These are phyloP conservation scores for Ascochyta lentis DNA, from an alignment of 2,329 filamentous ascomycete species.

Conservation along the genomic window DNA sequence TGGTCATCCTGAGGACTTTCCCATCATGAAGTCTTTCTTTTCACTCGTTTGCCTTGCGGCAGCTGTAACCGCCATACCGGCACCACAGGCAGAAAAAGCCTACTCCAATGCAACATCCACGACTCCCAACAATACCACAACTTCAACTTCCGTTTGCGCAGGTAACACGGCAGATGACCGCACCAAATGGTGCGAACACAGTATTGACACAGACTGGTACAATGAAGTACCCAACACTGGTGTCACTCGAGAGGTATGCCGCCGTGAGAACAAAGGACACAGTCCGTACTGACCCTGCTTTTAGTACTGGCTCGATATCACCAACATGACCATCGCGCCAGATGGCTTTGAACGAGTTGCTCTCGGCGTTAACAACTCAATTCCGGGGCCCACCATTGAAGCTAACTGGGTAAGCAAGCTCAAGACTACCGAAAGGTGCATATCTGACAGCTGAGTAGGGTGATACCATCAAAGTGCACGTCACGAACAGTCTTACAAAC, in stretches of 20 bases:
- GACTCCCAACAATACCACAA: neutral
- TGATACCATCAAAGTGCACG: slow-evolving; percentile 32
- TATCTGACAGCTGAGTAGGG: slow-evolving; percentile 22
- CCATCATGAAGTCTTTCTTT: slow-evolving; percentile 16
- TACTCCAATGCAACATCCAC: neutral
- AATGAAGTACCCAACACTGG: slow-evolving; percentile 58
- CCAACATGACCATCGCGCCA: slow-evolving; percentile 55
- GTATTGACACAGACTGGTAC: slow-evolving; percentile 61
- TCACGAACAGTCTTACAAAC: slow-evolving; percentile 43
- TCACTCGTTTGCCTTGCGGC: slow-evolving; percentile 18
- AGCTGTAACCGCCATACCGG: slow-evolving; percentile 13
- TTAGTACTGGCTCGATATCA: slow-evolving; percentile 47
- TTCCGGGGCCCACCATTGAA: slow-evolving; percentile 73
- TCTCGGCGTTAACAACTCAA: slow-evolving; percentile 78
- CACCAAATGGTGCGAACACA: slow-evolving; percentile 54
- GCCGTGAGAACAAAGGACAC: too few species aligned
- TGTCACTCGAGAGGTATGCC: slow-evolving; percentile 58
- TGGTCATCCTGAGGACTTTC: neutral
- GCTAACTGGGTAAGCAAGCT: slow-evolving; percentile 61
- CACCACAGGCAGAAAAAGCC: neutral
- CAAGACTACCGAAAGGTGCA: slow-evolving; percentile 37
- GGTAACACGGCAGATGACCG: slow-evolving; percentile 38
- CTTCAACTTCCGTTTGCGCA: slow-evolving; percentile 18
- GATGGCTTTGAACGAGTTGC: slow-evolving; percentile 72
- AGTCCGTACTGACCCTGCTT: neutral